A percentile compares a stretch with the other conserved stretches of the same genome.
Conservation (phyloP, 2,329 filamentous ascomycete species). For the Canariomyces notabilis region DNA sequence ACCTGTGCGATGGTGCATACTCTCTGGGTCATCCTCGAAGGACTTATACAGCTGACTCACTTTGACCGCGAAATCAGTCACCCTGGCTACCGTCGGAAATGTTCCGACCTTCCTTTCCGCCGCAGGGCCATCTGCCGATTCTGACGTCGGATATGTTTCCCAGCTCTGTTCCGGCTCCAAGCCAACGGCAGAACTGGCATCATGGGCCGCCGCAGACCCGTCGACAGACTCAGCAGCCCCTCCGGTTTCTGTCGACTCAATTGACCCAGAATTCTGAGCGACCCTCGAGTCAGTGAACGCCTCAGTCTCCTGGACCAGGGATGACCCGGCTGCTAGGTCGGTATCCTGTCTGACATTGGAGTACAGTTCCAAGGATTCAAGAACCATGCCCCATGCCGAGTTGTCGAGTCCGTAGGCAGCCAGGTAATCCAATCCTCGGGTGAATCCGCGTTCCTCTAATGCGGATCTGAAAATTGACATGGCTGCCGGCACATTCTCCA, state of each 20-base stretch:
- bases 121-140: neutral
- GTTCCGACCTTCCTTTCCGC: neutral
- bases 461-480: conserved; percentile 37
- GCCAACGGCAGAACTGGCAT: neutral
- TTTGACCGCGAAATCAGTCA: conserved; percentile 8
- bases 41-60: conserved; percentile 7
- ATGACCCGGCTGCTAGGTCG: neutral
- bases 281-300: neutral
- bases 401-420: conserved; percentile 37
- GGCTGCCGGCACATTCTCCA: conserved; percentile 36
- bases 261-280: neutral
- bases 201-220: neutral
- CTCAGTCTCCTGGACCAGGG: neutral
- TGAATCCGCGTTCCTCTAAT: conserved; percentile 30
- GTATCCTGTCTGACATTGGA: neutral
- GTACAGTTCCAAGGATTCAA: conserved; percentile 37
- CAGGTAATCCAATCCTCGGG: conserved; percentile 41
- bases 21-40: conserved; percentile 2
- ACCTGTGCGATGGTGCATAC: neutral
- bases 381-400: conserved; percentile 33
- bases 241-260: neutral
- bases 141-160: neutral
- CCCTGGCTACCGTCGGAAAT: conserved; percentile 9
- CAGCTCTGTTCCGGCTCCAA: neutral
- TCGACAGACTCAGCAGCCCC: neutral